A percentile compares a stretch with the other conserved stretches of the same genome.
These are phyloP conservation scores for Candida neerlandica DNA, from an alignment of 1,139 yeast species.

Conservation along the genomic window DNA sequence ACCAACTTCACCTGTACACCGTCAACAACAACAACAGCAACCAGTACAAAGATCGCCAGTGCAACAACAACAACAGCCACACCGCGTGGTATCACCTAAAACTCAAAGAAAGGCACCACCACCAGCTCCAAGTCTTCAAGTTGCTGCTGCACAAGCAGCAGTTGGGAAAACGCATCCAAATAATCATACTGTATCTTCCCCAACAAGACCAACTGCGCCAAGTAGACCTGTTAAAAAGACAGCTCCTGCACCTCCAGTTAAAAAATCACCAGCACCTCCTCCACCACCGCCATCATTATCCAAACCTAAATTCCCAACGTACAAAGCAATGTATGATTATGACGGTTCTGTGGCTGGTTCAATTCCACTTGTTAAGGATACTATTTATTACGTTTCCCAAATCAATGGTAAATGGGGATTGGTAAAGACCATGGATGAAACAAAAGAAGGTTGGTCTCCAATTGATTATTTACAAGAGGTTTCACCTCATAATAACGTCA, in stretches of 20 bases:
- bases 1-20: conserved; percentile 18
- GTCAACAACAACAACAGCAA: conserved; percentile 11
- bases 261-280: conserved; percentile 57
- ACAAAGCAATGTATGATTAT: conserved; percentile 85
- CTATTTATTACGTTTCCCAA: conserved; percentile 68
- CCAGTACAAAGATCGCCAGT: conserved; percentile 3
- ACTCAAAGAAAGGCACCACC: conserved; percentile 19
- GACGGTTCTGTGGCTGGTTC: conserved; percentile 84
- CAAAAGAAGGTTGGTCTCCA: conserved; percentile 96
- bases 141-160: conserved; percentile 23
- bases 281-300: conserved; percentile 63
- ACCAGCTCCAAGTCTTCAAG: conserved; percentile 17
- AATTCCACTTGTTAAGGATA: conserved; percentile 74
- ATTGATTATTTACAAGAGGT: conserved; percentile 81
- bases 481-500: conserved; percentile 32
- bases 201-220: conserved; percentile 19
- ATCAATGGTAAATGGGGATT: conserved; percentile 89
- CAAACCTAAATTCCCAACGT: conserved; percentile 74
- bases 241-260: conserved; percentile 42
- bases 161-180: conserved; percentile 10
- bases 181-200: conserved; percentile 4
- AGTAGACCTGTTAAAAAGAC: conserved; percentile 34
- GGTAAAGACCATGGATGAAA: conserved; percentile 74
- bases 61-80: conserved; percentile 19
- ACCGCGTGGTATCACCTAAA: conserved; percentile 13